Conservation (phyloP, 306 rosid genomes). For the Trichosanthes cucumerina region DNA sequence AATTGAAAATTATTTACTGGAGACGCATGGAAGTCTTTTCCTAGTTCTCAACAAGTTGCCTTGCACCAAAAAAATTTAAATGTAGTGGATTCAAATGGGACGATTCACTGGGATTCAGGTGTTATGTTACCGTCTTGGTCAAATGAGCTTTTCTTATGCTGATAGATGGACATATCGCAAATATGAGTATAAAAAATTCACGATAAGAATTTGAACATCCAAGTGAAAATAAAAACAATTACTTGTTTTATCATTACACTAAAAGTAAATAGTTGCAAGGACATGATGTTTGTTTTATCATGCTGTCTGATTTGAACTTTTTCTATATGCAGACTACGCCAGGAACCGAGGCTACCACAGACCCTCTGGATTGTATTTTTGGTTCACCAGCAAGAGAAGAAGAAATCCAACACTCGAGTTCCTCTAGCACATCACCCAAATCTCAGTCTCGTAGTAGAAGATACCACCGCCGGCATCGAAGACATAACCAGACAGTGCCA, state of each 20-base stretch:
- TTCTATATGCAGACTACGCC: conserved; percentile 26
- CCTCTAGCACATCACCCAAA: conserved; percentile 30
- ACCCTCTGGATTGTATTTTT: conserved; percentile 61
- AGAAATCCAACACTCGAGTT: conserved; percentile 25
- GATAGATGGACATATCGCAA: neutral
- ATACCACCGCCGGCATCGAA: conserved; percentile 54
- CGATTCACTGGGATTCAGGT: neutral
- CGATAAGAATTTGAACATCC: neutral
- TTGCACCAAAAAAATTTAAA: neutral
- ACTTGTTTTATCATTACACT: neutral
- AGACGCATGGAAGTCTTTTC: neutral
- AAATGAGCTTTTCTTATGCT: neutral
- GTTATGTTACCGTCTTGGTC: neutral
- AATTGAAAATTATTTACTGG: neutral
- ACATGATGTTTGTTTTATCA: neutral
- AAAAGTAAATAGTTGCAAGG: neutral
- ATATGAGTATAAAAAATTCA: neutral
- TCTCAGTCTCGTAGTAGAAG: conserved; percentile 37
- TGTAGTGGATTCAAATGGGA: neutral
- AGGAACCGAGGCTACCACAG: conserved; percentile 25
- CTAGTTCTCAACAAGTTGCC: neutral
- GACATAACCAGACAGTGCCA: conserved; percentile 29
- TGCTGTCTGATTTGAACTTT: neutral
- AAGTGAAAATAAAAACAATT: neutral
- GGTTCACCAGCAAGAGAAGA: conserved; percentile 39